Evolutionary conservation across 2,329 filamentous ascomycete species (phyloP).

Genomic region (Exophiala viscosa): DNA sequence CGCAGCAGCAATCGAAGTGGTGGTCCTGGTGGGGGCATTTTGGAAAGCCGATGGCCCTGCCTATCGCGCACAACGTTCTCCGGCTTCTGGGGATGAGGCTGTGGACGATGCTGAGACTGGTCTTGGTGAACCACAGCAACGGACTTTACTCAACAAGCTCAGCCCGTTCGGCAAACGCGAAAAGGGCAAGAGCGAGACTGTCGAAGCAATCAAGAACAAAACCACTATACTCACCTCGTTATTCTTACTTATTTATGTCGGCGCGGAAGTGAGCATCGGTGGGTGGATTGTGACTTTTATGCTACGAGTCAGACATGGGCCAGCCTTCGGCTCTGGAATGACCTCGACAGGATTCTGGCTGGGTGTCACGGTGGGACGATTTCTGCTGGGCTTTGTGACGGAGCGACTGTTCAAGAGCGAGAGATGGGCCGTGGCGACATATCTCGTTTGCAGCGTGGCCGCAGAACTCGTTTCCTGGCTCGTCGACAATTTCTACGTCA

Average conservation of each 20-base stretch:
- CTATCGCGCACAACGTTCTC: conserved; percentile 18
- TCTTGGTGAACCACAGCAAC: conserved; percentile 64
- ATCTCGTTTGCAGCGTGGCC: conserved; percentile 59
- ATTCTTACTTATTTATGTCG: conserved; percentile 76
- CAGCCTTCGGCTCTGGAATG: conserved; percentile 68
- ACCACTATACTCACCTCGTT: conserved; percentile 68
- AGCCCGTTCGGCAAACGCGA: conserved; percentile 67
- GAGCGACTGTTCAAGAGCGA: conserved; percentile 64
- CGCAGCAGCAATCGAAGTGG: conserved; percentile 17
- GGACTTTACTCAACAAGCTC: conserved; percentile 43
- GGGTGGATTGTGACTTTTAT: conserved; percentile 81
- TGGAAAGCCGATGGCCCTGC: conserved; percentile 34
- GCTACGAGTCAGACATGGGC: conserved; percentile 66
- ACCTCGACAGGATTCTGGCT: conserved; percentile 71
- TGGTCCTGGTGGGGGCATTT: conserved; percentile 48
- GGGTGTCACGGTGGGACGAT: conserved; percentile 67
- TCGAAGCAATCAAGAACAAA: conserved; percentile 32
- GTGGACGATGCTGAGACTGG: conserved; percentile 22
- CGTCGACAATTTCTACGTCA: conserved; percentile 67
- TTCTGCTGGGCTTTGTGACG: conserved; percentile 69
- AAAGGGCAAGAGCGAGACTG: conserved; percentile 57
- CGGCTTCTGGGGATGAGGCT: conserved; percentile 41
- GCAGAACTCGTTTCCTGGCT: conserved; percentile 75
- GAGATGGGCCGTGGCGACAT: conserved; percentile 57
- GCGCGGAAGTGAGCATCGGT: conserved; percentile 65